phyloP scores from a whole-genome alignment of 2,329 filamentous ascomycete genomes.

The Chaetothyriales sp. region DNA sequence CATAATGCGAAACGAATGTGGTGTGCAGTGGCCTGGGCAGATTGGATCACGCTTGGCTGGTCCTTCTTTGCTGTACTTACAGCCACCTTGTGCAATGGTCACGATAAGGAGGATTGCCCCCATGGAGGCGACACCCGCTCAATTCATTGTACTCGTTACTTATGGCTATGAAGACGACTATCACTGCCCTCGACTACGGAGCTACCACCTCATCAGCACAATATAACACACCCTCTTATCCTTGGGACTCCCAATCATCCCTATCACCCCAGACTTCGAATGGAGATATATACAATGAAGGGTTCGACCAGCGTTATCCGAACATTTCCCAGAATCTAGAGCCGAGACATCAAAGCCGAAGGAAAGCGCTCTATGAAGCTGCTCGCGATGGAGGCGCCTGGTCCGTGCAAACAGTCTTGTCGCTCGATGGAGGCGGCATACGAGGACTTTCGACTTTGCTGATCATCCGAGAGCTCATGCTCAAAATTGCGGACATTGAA shows the following conservation, averaged over 20 bases:
- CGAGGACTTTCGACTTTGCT: conserved; percentile 1
- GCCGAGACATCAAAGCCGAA: background rate
- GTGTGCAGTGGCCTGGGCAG: too few species aligned
- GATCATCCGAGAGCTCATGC: conserved; percentile 3
- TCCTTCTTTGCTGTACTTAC: too few species aligned
- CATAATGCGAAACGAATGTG: too few species aligned
- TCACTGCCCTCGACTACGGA: too few species aligned
- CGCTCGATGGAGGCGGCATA: conserved; percentile 4
- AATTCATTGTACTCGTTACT: too few species aligned
- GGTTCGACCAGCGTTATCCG: background rate
- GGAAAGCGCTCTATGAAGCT: background rate
- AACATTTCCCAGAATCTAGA: background rate
- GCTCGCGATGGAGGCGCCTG: background rate
- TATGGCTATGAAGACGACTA: too few species aligned
- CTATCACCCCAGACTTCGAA: background rate
- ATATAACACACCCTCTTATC: background rate
- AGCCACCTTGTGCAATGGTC: too few species aligned
- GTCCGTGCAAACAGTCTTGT: conserved; percentile 2
- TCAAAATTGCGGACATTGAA: background rate
- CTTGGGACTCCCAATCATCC: background rate
- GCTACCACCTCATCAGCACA: background rate
- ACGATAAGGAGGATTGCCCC: too few species aligned
- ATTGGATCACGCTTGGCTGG: too few species aligned
- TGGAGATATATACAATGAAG: background rate
- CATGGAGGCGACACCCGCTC: too few species aligned